Evolutionary conservation across 805 yeast species (phyloP).

Genomic region (Wickerhamia fluorescens): DNA sequence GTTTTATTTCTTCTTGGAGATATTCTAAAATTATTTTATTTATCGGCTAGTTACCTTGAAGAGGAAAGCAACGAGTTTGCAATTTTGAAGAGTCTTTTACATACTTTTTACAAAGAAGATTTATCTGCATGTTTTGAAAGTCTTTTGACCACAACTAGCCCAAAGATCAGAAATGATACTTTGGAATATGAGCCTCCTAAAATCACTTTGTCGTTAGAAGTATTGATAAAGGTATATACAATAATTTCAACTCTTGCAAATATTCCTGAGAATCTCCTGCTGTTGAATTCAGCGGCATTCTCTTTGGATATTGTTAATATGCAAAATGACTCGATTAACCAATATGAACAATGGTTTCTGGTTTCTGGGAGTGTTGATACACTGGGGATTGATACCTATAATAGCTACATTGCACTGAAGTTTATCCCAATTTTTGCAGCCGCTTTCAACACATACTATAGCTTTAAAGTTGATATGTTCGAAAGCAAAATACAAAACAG

Average conservation of each 20-base stretch:
- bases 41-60: constrained; percentile 9
- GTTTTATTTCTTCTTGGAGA: constrained; percentile 19
- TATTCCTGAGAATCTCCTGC: constrained; percentile 16
- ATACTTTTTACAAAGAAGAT: constrained; percentile 17
- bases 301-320: constrained; percentile 24
- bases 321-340: constrained; percentile 14
- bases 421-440: constrained; percentile 18
- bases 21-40: constrained; percentile 15
- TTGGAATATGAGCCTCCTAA: constrained; percentile 10
- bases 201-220: constrained; percentile 20
- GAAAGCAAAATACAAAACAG: constrained; percentile 14
- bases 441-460: constrained; percentile 16
- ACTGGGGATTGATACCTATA: too few relatives aligned
- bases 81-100: constrained; percentile 16
- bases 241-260: constrained; percentile 18
- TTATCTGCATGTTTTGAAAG: constrained; percentile 13
- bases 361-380: too few relatives aligned
- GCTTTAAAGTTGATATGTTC: constrained; percentile 11
- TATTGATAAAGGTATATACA: constrained; percentile 17
- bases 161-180: constrained; percentile 1
- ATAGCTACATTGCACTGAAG: constrained; percentile 8
- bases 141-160: constrained; percentile 5
- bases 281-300: constrained; percentile 11
- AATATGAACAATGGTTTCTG: too few relatives aligned
- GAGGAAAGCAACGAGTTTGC: constrained; percentile 10